phyloP scores from a whole-genome alignment of 2,329 filamentous ascomycete genomes.

The Drechmeria coniospora region DNA sequence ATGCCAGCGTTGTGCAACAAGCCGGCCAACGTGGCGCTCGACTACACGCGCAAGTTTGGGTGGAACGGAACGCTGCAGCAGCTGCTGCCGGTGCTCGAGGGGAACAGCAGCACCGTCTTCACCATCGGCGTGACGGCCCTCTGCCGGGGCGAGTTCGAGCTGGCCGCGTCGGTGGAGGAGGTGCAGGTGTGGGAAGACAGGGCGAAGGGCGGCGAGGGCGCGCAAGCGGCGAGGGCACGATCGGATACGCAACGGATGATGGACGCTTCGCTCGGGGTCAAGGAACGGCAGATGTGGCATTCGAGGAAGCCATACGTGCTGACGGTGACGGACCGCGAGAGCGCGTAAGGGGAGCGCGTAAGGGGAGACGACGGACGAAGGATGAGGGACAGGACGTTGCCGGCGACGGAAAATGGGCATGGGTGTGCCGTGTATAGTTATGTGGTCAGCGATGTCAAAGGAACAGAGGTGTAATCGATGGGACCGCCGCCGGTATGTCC shows the following conservation, averaged over 20 bases:
- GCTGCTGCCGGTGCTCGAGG: slow-evolving; percentile 45
- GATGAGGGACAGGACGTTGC: slow-evolving; percentile 2
- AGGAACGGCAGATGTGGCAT: slow-evolving; percentile 51
- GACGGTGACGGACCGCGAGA: slow-evolving; percentile 20
- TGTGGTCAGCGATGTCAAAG: too few species aligned
- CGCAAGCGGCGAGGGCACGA: slow-evolving; percentile 16
- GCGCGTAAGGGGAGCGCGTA: not conserved
- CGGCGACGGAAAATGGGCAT: too few species aligned
- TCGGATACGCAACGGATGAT: slow-evolving; percentile 41
- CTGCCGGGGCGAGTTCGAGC: slow-evolving; percentile 68
- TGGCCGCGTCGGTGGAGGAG: slow-evolving; percentile 71
- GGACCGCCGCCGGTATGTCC: too few species aligned
- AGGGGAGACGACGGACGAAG: slow-evolving; percentile 5
- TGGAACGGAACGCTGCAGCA: slow-evolving; percentile 79
- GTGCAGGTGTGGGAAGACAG: slow-evolving; percentile 36
- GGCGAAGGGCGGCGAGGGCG: slow-evolving; percentile 10
- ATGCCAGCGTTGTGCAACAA: slow-evolving; percentile 65
- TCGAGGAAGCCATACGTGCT: slow-evolving; percentile 41
- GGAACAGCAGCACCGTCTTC: slow-evolving; percentile 43
- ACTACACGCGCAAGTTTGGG: slow-evolving; percentile 66
- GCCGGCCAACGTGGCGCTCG: slow-evolving; percentile 55
- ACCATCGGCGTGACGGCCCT: slow-evolving; percentile 58
- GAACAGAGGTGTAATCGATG: too few species aligned
- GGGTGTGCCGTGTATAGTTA: too few species aligned
- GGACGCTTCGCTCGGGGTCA: slow-evolving; percentile 41